These are phyloP conservation scores for Geranomyces variabilis DNA, from an alignment of 192 early-diverging fungal genomes.

Conservation along the genomic window DNA sequence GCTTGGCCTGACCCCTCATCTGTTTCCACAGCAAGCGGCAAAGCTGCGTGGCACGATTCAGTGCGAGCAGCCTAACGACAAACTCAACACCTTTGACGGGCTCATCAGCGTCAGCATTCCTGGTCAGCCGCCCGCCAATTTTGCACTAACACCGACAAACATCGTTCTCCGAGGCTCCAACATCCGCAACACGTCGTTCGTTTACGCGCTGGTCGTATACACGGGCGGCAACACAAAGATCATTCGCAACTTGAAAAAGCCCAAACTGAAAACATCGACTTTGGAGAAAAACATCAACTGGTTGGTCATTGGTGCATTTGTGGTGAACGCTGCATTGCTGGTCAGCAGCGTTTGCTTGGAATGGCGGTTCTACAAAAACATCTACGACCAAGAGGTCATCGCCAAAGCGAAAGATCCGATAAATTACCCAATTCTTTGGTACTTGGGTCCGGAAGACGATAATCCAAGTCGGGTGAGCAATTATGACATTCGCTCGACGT, in stretches of 20 bases:
- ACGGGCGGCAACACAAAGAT: conserved; percentile 60
- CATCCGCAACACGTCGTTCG: conserved; percentile 55
- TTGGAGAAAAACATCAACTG: conserved; percentile 79
- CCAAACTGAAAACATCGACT: conserved; percentile 68
- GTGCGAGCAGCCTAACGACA: conserved; percentile 61
- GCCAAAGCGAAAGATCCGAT: conserved; percentile 8
- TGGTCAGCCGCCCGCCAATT: conserved; percentile 3
- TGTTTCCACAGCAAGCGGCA: too few species aligned
- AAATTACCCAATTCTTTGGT: conserved; percentile 47
- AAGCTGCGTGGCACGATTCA: conserved; percentile 32
- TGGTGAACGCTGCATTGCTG: conserved; percentile 50
- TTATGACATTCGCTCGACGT: too few species aligned
- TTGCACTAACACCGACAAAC: conserved; percentile 60
- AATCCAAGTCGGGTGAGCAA: conserved; percentile 19
- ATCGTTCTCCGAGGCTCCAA: conserved; percentile 82
- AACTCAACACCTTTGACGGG: conserved; percentile 53
- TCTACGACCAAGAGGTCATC: conserved; percentile 24
- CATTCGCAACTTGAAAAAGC: conserved; percentile 54
- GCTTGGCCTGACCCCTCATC: too few species aligned
- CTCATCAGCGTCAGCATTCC: conserved; percentile 27
- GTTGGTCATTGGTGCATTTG: conserved; percentile 62
- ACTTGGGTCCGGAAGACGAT: conserved; percentile 36
- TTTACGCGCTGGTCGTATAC: conserved; percentile 58
- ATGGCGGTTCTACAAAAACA: conserved; percentile 33
- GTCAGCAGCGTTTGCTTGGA: conserved; percentile 39